These are phyloP conservation scores for Aciculoconidium aculeatum DNA, from an alignment of 805 yeast genomes.

Conservation along the genomic window DNA sequence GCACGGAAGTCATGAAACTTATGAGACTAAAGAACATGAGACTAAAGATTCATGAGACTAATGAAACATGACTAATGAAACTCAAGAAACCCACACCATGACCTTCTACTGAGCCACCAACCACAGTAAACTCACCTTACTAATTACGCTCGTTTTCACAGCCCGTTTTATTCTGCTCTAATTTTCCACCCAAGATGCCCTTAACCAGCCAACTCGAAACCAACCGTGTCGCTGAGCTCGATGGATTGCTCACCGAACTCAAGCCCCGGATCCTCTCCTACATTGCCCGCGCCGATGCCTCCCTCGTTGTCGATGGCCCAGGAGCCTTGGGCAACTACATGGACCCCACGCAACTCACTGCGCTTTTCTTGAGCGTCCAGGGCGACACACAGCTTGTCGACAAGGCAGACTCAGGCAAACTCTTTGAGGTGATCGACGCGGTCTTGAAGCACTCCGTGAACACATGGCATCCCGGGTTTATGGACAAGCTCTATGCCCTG, in stretches of 20 bases:
- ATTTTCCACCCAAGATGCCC: too few species aligned
- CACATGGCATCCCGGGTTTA: constrained; percentile 83
- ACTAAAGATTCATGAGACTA: too few species aligned
- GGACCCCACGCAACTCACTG: constrained; percentile 32
- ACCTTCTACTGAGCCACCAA: too few species aligned
- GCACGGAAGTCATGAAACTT: too few species aligned
- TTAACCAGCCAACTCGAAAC: constrained; percentile 36
- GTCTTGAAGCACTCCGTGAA: constrained; percentile 65
- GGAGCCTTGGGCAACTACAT: constrained; percentile 48
- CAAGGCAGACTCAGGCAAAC: constrained; percentile 17
- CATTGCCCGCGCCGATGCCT: constrained; percentile 42
- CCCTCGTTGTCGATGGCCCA: constrained; percentile 21
- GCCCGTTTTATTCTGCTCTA: too few species aligned
- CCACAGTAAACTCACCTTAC: too few species aligned
- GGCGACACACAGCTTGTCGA: constrained; percentile 7
- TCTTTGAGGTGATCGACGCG: constrained; percentile 46
- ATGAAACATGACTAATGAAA: too few species aligned
- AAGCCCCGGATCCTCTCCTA: constrained; percentile 48
- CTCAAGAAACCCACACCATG: too few species aligned
- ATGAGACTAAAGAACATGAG: too few species aligned
- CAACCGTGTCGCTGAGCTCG: constrained; percentile 53
- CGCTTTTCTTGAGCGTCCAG: constrained; percentile 29
- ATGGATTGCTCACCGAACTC: constrained; percentile 44
- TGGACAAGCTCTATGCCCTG: constrained; percentile 81
- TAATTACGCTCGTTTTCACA: too few species aligned